Percentiles rank a stretch among this genome's conserved stretches.
Conservation (phyloP, 306 rosid species). For the Spatholobus suberectus region DNA sequence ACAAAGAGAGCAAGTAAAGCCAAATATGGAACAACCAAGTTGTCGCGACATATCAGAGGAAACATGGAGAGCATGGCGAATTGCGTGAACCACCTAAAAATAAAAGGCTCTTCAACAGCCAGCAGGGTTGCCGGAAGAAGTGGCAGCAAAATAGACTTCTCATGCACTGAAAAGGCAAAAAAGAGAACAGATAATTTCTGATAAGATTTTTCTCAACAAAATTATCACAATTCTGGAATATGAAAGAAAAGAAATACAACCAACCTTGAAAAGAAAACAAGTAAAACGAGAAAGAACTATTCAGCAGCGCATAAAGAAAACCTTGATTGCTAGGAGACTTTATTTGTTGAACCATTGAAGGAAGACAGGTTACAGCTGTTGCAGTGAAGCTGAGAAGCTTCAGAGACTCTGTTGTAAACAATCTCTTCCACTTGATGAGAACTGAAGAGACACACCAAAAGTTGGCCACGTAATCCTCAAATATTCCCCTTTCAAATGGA, state of each 20-base stretch:
- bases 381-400: slow-evolving; percentile 73
- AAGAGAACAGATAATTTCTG: slow-evolving; percentile 23
- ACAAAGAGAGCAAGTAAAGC: slow-evolving; percentile 61
- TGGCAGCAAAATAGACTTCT: slow-evolving; percentile 90
- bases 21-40: slow-evolving; percentile 68
- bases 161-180: slow-evolving; percentile 71
- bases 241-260: slow-evolving; percentile 24
- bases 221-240: not conserved
- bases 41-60: slow-evolving; percentile 77
- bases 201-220: not conserved
- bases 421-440: slow-evolving; percentile 89
- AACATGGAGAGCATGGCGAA: slow-evolving; percentile 83
- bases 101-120: slow-evolving; percentile 81
- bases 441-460: slow-evolving; percentile 95
- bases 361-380: slow-evolving; percentile 74
- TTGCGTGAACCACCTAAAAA: slow-evolving; percentile 61
- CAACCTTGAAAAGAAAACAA: slow-evolving; percentile 93
- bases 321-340: slow-evolving; percentile 75
- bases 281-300: slow-evolving; percentile 85
- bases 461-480: slow-evolving; percentile 94
- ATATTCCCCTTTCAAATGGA: slow-evolving; percentile 95
- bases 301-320: slow-evolving; percentile 83
- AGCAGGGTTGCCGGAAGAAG: slow-evolving; percentile 87
- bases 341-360: slow-evolving; percentile 93
- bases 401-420: slow-evolving; percentile 65